These are phyloP conservation scores for Penicillium bialowiezense DNA, from an alignment of 495 filamentous ascomycete genomes.

Conservation along the genomic window DNA sequence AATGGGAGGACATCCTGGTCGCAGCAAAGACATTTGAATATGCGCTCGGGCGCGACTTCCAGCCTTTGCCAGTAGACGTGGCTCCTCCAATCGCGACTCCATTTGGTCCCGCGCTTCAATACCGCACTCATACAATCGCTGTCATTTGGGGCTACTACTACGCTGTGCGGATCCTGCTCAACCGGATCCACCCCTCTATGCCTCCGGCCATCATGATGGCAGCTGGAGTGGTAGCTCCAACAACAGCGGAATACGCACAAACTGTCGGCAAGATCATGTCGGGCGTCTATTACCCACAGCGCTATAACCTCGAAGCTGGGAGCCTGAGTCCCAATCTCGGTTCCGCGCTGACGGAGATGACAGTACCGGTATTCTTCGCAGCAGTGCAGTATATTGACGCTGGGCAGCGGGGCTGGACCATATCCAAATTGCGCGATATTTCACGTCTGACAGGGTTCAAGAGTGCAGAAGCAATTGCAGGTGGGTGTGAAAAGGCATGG, in stretches of 20 bases:
- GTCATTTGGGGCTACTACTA: constrained; percentile 83
- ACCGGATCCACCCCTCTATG: constrained; percentile 82
- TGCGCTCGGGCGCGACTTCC: constrained; percentile 72
- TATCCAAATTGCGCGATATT: constrained; percentile 70
- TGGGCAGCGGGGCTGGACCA: constrained; percentile 71
- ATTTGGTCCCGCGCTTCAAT: constrained; percentile 80
- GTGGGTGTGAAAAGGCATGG: constrained; percentile 84
- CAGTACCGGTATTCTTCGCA: constrained; percentile 80
- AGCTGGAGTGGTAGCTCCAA: constrained; percentile 64
- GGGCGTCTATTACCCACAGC: constrained; percentile 66
- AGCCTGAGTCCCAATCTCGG: constrained; percentile 76
- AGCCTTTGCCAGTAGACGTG: constrained; percentile 72
- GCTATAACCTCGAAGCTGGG: constrained; percentile 50
- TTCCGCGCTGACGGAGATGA: constrained; percentile 74
- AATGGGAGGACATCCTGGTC: constrained; percentile 73
- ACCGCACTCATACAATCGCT: constrained; percentile 80
- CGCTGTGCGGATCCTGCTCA: constrained; percentile 72
- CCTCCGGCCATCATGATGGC: constrained; percentile 88
- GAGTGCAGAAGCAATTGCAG: constrained; percentile 71
- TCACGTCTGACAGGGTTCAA: constrained; percentile 84
- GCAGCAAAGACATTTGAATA: constrained; percentile 66
- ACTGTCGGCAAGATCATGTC: constrained; percentile 78
- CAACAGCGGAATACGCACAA: constrained; percentile 67
- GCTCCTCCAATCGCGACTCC: constrained; percentile 62
- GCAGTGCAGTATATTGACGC: constrained; percentile 75